Evolutionary conservation across 2,329 filamentous ascomycete genomes (phyloP).

Genomic region (Fusarium nematophilum): DNA sequence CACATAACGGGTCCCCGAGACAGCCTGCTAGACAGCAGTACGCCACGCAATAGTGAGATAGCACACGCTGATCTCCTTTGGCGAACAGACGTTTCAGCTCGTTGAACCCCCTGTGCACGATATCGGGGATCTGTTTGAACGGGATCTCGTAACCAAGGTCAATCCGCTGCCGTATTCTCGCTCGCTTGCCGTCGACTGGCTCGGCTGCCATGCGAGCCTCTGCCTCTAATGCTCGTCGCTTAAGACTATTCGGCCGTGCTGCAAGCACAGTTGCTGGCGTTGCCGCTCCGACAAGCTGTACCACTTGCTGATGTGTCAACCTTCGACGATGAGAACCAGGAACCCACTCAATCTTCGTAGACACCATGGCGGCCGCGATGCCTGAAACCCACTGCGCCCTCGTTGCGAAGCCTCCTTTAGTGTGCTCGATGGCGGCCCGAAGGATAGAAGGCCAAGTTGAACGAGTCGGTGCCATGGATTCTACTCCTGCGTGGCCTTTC

Average conservation of each 20-base stretch:
- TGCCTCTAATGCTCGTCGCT: neutral
- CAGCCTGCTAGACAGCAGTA: neutral
- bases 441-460: constrained; percentile 2
- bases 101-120: neutral
- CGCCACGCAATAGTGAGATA: neutral
- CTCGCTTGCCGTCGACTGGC: neutral
- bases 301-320: neutral
- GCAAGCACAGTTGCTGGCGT: neutral
- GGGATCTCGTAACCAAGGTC: neutral
- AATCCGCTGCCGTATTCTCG: neutral
- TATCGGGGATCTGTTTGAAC: neutral
- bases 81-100: neutral
- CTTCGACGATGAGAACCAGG: neutral
- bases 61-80: neutral
- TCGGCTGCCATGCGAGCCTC: neutral
- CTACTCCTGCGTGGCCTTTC: neutral
- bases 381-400: neutral
- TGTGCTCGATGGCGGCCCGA: constrained; percentile 1
- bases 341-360: neutral
- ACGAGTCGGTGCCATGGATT: neutral
- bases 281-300: neutral
- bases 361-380: neutral
- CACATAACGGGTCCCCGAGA: neutral
- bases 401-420: neutral
- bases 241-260: neutral